These are phyloP conservation scores for Rusavskia elegans DNA, from an alignment of 495 filamentous ascomycete genomes.

Conservation along the genomic window DNA sequence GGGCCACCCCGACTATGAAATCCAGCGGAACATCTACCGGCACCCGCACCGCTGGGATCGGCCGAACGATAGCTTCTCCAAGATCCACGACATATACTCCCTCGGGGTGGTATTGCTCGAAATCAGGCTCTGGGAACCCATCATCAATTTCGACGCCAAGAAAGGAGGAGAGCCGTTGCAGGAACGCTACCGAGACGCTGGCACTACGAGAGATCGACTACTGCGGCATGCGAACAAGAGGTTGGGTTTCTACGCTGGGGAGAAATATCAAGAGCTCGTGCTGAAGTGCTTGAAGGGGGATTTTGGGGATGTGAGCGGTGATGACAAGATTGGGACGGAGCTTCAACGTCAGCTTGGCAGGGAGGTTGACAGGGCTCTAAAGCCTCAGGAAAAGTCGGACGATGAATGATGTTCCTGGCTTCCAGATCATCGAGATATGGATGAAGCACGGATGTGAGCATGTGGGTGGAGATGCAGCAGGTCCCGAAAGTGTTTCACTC, in stretches of 20 bases:
- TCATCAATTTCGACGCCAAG: constrained; percentile 9
- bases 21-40: constrained; percentile 9
- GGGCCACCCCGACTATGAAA: neutral
- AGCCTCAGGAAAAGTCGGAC: too few species aligned
- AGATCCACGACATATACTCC: constrained; percentile 22
- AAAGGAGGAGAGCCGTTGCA: constrained; percentile 7
- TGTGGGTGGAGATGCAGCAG: too few species aligned
- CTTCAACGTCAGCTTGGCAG: constrained; percentile 15
- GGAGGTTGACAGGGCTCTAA: neutral
- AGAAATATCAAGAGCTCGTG: constrained; percentile 17
- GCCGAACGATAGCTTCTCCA: constrained; percentile 14
- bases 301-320: constrained; percentile 12
- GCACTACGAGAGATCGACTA: neutral
- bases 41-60: constrained; percentile 18
- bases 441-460: too few species aligned
- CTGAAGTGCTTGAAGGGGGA: constrained; percentile 15
- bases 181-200: neutral
- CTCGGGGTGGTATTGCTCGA: constrained; percentile 18
- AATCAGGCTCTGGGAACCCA: constrained; percentile 13
- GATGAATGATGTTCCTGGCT: too few species aligned
- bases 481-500: too few species aligned
- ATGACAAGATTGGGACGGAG: constrained; percentile 18
- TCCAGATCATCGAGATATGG: too few species aligned
- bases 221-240: constrained; percentile 9
- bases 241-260: constrained; percentile 15